phyloP scores from a whole-genome alignment of 108 stramenopile species.

The Schizochytrium sp. region DNA sequence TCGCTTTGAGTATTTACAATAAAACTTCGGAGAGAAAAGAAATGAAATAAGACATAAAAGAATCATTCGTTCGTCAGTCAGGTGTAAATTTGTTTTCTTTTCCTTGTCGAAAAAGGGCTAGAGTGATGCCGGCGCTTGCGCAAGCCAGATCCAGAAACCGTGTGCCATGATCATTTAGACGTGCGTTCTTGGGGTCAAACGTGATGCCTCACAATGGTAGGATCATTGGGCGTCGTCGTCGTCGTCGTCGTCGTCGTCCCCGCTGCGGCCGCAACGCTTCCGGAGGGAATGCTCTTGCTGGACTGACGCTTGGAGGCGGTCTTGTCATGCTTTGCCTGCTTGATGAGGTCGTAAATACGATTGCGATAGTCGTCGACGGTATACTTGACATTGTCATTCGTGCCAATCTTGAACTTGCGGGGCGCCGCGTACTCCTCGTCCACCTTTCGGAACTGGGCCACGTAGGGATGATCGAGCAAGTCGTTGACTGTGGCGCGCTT shows the following conservation, averaged over 20 bases:
- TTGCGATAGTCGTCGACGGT: slow-evolving; percentile 26
- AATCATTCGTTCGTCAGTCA: no score
- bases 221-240: neutral
- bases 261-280: neutral
- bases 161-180: no score
- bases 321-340: neutral
- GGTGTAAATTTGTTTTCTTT: no score
- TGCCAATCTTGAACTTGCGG: neutral
- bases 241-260: no score
- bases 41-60: no score
- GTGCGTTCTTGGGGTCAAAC: neutral
- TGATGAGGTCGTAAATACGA: slow-evolving; percentile 12
- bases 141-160: no score
- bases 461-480: slow-evolving; percentile 43
- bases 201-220: neutral
- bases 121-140: no score
- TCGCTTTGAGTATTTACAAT: no score
- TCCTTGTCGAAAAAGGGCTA: no score
- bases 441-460: slow-evolving; percentile 47
- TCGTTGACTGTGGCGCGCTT: slow-evolving; percentile 31
- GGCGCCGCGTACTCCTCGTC: slow-evolving; percentile 31
- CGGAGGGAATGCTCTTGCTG: neutral
- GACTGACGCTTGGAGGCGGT: neutral
- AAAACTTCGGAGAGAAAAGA: no score
- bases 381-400: slow-evolving; percentile 19